Base-by-base conservation (phyloP, 805 yeast species). In the Priceomyces haplophilus region DNA sequence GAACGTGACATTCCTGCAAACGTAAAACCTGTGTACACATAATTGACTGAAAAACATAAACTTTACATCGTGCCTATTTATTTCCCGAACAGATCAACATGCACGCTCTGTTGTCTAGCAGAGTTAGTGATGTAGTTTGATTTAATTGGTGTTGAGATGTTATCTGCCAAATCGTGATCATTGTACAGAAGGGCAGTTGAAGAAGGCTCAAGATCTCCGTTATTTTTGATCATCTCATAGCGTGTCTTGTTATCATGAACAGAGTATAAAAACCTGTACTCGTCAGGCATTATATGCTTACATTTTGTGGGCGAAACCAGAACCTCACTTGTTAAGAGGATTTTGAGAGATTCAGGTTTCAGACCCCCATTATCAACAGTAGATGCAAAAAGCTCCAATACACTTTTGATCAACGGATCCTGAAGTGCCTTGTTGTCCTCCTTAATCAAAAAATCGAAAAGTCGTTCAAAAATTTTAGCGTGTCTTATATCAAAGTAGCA, bases 61-160 rank as follows among this genome's bases (percentile, higher is more conserved):
- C 8, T 10, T 7, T 31, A 31, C 15, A 13, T 31, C 34, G 7
- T 7, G 15, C 15, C 8, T n/a, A n/a, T n/a, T 27, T 29, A 31
- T 8, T 20, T 41, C 10, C 44, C 52, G 38, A 43, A 61, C 41
- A 54, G 56, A 46, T 64, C 69, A 20, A 62, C 62, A 46, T 62
- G 69, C 27, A 59, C 53, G 35, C 67, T 64, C 38, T 60, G 65
- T 37, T 61, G 60, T 30, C 69, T 52, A 7, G 56, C 50, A 4
- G 56, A 48, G 37, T 51, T 55, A 17, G 54, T 41, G 25, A 42
- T 37, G 39, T 46, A 49, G 8, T 29, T 34, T 12, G 38, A 15
- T 31, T 21, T 38, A 11, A 38, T 11, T 15, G 52, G 41, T 13
- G 50, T 31, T 20, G 41, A 45, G 8, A 36, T 17, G 31, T 23